These are phyloP conservation scores for Aspergillus sp. DNA, from an alignment of 2,329 filamentous ascomycete species.

Conservation along the genomic window DNA sequence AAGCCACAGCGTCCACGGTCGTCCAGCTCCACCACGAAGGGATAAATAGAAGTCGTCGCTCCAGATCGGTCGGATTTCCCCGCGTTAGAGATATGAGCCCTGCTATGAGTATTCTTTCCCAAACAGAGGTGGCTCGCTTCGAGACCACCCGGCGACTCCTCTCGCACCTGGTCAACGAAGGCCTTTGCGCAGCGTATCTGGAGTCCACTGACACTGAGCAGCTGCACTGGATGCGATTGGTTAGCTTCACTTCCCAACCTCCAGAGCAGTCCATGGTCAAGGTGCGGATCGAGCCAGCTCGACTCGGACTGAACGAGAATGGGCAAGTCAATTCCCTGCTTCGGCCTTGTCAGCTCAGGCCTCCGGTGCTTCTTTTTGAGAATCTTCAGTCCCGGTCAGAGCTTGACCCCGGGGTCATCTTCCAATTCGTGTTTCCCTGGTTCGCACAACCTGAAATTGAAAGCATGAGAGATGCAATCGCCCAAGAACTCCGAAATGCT, in stretches of 20 bases:
- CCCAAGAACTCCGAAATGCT: conserved; percentile 17
- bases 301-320: not conserved
- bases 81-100: not conserved
- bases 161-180: conserved; percentile 22
- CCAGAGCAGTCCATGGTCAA: not conserved
- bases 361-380: conserved; percentile 2
- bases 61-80: too few relatives aligned
- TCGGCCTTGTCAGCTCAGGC: not conserved
- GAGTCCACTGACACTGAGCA: not conserved
- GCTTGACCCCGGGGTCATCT: conserved; percentile 16
- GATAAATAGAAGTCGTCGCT: not conserved
- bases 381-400: not conserved
- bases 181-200: conserved; percentile 5
- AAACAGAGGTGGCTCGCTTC: not conserved
- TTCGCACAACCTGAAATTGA: conserved; percentile 5
- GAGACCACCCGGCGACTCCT: conserved; percentile 23
- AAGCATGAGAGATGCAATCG: conserved; percentile 14
- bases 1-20: not conserved
- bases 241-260: not conserved
- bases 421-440: conserved; percentile 16
- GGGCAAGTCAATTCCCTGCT: not conserved
- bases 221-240: not conserved
- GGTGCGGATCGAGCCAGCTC: not conserved
- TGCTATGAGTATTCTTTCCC: not conserved
- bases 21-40: not conserved